Conservation (phyloP, 1,139 yeast species). For the Pneumocystis sp. region DNA sequence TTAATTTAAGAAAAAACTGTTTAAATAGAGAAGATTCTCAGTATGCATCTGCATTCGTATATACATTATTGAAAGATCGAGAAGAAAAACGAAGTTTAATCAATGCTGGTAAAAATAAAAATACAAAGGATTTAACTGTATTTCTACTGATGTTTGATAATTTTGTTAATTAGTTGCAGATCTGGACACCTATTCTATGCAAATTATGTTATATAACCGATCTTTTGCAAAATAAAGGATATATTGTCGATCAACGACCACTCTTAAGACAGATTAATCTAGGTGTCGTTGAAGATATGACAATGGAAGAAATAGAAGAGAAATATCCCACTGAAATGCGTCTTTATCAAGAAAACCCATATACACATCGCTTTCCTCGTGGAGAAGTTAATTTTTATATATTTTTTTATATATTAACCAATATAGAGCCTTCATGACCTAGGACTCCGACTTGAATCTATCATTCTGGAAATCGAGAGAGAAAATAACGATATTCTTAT, state of each 20-base stretch:
- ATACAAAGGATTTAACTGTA: constrained; percentile 11
- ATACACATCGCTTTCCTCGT: constrained; percentile 81
- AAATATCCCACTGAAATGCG: constrained; percentile 57
- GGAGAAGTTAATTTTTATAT: constrained; percentile 36
- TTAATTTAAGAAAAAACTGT: constrained; percentile 24
- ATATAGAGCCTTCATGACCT: constrained; percentile 67
- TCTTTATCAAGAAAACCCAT: constrained; percentile 60
- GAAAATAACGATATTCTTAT: constrained; percentile 75
- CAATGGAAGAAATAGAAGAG: constrained; percentile 41
- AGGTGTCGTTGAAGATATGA: constrained; percentile 65
- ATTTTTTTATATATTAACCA: background rate
- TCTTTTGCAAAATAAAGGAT: constrained; percentile 38
- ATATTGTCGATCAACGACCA: constrained; percentile 56
- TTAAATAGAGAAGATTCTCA: constrained; percentile 20
- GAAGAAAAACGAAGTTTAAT: constrained; percentile 15
- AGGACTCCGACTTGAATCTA: constrained; percentile 86
- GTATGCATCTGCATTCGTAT: constrained; percentile 28
- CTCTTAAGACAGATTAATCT: constrained; percentile 82
- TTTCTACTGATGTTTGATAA: background rate
- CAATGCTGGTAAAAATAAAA: constrained; percentile 10
- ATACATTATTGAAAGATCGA: constrained; percentile 28
- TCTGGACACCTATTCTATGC: constrained; percentile 85
- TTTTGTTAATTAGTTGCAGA: constrained; percentile 15
- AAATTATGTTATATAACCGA: constrained; percentile 72
- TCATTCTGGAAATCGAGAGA: constrained; percentile 78